phyloP scores from a whole-genome alignment of 129 eudicot genomes.

The Tagetes patula region DNA sequence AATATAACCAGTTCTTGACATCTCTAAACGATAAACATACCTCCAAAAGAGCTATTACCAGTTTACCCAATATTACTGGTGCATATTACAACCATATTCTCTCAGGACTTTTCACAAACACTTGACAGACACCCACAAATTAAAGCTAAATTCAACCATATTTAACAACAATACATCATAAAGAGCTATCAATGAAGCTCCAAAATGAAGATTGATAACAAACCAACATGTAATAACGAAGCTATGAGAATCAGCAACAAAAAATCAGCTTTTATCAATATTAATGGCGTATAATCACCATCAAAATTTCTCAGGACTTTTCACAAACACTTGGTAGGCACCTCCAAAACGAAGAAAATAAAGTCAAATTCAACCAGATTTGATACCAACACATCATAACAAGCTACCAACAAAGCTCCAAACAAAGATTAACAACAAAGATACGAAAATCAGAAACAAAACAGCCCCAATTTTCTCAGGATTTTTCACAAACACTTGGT shows the following conservation, averaged over 20 bases:
- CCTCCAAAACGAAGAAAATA: neutral
- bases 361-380: neutral
- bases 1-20: neutral
- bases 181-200: constrained; percentile 19
- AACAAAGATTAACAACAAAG: neutral
- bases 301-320: constrained; percentile 12
- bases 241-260: neutral
- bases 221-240: neutral
- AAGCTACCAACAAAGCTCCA: constrained; percentile 18
- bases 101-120: constrained; percentile 25
- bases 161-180: constrained; percentile 1
- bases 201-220: neutral
- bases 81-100: neutral
- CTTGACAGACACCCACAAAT: constrained; percentile 7
- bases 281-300: no score
- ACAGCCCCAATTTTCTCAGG: constrained; percentile 1
- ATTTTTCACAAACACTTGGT: constrained; percentile 22
- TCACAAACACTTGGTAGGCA: constrained; percentile 15
- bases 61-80: no score
- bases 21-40: neutral
- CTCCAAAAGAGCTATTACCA: no score
- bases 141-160: neutral
- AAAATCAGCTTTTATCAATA: neutral
- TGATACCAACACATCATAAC: constrained; percentile 5
- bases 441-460: neutral